phyloP scores from a whole-genome alignment of 2,329 filamentous ascomycete genomes.

The Fusarium setosum region DNA sequence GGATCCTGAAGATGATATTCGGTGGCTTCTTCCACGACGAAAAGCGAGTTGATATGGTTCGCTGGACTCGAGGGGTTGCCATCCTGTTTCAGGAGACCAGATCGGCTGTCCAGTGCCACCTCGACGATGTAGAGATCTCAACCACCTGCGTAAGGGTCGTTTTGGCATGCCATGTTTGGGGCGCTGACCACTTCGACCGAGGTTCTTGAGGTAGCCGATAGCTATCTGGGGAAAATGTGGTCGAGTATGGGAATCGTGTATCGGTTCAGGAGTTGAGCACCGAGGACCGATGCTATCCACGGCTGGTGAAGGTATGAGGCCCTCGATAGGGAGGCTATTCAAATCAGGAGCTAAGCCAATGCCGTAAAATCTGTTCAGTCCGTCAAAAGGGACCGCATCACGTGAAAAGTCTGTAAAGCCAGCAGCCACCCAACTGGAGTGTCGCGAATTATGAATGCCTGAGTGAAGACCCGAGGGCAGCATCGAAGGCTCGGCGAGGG shows the following conservation, averaged over 20 bases:
- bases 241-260: not conserved
- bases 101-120: constrained; percentile 52
- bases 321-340: constrained; percentile 40
- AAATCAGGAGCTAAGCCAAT: constrained; percentile 45
- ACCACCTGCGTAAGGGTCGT: constrained; percentile 77
- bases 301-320: constrained; percentile 49
- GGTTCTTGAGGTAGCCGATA: constrained; percentile 34
- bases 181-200: constrained; percentile 9
- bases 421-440: constrained; percentile 51
- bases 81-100: constrained; percentile 1
- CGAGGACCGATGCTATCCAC: constrained; percentile 51
- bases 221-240: constrained; percentile 40
- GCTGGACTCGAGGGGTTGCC: constrained; percentile 16
- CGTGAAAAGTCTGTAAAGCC: constrained; percentile 17
- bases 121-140: constrained; percentile 74
- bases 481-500: constrained; percentile 46
- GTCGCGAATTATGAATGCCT: constrained; percentile 53
- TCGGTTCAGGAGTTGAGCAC: too few relatives aligned
- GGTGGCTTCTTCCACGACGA: constrained; percentile 48
- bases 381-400: not conserved
- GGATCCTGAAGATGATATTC: constrained; percentile 75
- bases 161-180: constrained; percentile 28
- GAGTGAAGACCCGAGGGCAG: constrained; percentile 48
- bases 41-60: constrained; percentile 6
- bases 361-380: constrained; percentile 41